Evolutionary conservation across 2,329 filamentous ascomycete species (phyloP).

Genomic region (Didymella glomerata): DNA sequence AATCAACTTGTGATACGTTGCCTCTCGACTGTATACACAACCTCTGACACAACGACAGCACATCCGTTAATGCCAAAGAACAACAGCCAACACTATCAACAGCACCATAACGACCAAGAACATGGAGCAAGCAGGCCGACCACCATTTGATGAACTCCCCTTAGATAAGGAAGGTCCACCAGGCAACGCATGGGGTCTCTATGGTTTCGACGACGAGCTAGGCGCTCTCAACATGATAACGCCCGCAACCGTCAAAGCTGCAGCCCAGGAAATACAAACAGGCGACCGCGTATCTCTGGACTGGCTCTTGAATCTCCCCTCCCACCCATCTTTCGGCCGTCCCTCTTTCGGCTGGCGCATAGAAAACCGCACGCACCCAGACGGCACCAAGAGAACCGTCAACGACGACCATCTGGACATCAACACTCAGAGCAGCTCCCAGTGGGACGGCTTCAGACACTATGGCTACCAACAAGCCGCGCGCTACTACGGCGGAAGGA

Average conservation of each 20-base stretch:
- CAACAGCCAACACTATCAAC: not conserved
- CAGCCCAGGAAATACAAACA: slow-evolving; percentile 57
- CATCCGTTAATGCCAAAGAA: not conserved
- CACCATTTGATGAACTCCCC: slow-evolving; percentile 59
- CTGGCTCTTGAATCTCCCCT: slow-evolving; percentile 54
- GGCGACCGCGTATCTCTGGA: slow-evolving; percentile 52
- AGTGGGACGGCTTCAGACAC: slow-evolving; percentile 54
- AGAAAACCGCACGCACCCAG: slow-evolving; percentile 37
- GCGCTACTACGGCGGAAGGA: slow-evolving; percentile 55
- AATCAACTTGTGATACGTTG: slow-evolving; percentile 5
- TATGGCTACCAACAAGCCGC: slow-evolving; percentile 54
- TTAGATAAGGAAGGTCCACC: slow-evolving; percentile 60
- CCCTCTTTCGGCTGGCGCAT: slow-evolving; percentile 43
- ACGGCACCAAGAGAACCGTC: slow-evolving; percentile 41
- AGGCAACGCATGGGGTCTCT: slow-evolving; percentile 66
- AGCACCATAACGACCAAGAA: not conserved
- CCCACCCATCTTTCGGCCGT: slow-evolving; percentile 50
- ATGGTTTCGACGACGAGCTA: slow-evolving; percentile 60
- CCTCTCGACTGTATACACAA: not conserved
- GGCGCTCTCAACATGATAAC: slow-evolving; percentile 66
- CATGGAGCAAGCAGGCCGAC: slow-evolving; percentile 36
- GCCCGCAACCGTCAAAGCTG: slow-evolving; percentile 53
- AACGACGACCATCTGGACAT: slow-evolving; percentile 51
- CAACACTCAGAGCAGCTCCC: slow-evolving; percentile 51
- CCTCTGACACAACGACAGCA: not conserved